Conservation (phyloP, 495 filamentous ascomycete genomes). For the Podospora bellae-mahoneyi region DNA sequence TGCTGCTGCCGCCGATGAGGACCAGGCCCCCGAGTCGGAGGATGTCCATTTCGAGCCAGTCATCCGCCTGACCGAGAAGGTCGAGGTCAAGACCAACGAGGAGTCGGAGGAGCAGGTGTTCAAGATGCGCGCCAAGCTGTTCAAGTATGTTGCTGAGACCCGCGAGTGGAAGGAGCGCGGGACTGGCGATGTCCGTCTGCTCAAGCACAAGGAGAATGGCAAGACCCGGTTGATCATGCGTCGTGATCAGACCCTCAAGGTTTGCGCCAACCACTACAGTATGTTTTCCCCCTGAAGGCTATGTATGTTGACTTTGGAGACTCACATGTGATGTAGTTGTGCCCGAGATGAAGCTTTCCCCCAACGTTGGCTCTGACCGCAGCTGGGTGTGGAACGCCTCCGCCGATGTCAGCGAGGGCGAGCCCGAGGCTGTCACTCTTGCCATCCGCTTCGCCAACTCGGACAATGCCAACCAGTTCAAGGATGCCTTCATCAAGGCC, state of each 20-base stretch:
- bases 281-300: slow-evolving; percentile 37
- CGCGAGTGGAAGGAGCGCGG: slow-evolving; percentile 99
- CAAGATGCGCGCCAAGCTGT: slow-evolving; percentile 99
- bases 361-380: slow-evolving; percentile 95
- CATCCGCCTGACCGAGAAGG: slow-evolving; percentile 88
- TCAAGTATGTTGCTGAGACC: slow-evolving; percentile 87
- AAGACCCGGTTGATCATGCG: slow-evolving; percentile 99
- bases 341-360: slow-evolving; percentile 96
- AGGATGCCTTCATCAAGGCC: slow-evolving; percentile 96
- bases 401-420: slow-evolving; percentile 96
- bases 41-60: slow-evolving; percentile 98
- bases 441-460: slow-evolving; percentile 98
- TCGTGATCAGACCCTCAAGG: slow-evolving; percentile 98
- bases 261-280: slow-evolving; percentile 99
- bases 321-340: slow-evolving; percentile 62
- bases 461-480: slow-evolving; percentile 97
- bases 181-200: slow-evolving; percentile 88
- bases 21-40: slow-evolving; percentile 73
- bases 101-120: slow-evolving; percentile 92
- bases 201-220: slow-evolving; percentile 97
- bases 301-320: background rate
- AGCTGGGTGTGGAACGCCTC: slow-evolving; percentile 99
- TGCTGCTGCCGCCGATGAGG: slow-evolving; percentile 54
- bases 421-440: slow-evolving; percentile 91
- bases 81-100: slow-evolving; percentile 96